A percentile compares a stretch with the other conserved stretches of the same genome.
phyloP scores from a whole-genome alignment of 1,284 basidiomycete genomes.

The Cryptococcus sp. region DNA sequence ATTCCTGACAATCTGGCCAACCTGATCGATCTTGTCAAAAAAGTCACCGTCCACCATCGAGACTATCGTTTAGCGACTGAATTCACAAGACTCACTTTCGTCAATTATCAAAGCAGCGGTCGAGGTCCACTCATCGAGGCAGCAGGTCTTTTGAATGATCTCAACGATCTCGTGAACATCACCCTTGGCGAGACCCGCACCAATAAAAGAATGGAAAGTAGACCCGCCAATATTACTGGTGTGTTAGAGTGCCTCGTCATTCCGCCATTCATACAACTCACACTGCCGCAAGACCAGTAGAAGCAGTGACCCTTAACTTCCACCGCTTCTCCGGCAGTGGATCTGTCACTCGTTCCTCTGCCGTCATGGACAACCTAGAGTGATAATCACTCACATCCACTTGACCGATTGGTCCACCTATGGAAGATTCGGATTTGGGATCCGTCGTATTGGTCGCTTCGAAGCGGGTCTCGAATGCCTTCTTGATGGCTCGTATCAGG shows the following conservation, averaged over 20 bases:
- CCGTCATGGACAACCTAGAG: not conserved
- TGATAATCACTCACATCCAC: not conserved
- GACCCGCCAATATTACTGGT: constrained; percentile 90
- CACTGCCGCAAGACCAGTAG: constrained; percentile 67
- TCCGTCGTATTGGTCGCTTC: too few relatives aligned
- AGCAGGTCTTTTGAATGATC: constrained; percentile 47
- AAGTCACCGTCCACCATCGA: constrained; percentile 95
- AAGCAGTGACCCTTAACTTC: constrained; percentile 51
- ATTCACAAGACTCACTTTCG: constrained; percentile 61
- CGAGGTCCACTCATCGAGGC: constrained; percentile 4
- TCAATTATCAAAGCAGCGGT: constrained; percentile 79
- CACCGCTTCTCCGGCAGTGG: constrained; percentile 46
- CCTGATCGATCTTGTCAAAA: constrained; percentile 48
- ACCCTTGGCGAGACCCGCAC: constrained; percentile 61
- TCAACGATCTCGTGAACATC: constrained; percentile 45
- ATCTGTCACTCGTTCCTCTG: not conserved
- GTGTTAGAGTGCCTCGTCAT: too few relatives aligned
- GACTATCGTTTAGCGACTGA: constrained; percentile 54
- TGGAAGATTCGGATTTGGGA: too few relatives aligned
- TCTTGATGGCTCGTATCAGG: constrained; percentile 83
- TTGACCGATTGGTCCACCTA: too few relatives aligned
- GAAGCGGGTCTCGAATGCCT: constrained; percentile 41
- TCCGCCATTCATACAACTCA: constrained; percentile 61
- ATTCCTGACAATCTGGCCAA: constrained; percentile 54
- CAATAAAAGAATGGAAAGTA: constrained; percentile 88